Conservation (phyloP, 495 filamentous ascomycete genomes). For the Lophium mytilinum region DNA sequence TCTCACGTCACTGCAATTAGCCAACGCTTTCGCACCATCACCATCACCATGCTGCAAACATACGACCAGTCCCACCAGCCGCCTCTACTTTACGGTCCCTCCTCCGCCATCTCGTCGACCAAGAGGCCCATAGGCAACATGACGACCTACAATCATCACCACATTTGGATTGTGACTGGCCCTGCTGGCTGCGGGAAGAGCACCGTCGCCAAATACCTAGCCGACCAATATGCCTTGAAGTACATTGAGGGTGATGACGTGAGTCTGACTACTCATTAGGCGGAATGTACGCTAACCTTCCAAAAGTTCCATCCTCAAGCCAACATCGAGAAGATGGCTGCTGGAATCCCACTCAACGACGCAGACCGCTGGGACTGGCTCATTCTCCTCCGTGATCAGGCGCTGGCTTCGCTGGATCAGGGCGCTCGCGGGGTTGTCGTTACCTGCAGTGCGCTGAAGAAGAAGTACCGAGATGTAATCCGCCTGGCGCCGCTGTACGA, state of each 20-base stretch:
- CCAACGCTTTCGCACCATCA: background rate
- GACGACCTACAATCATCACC: slow-evolving; percentile 43
- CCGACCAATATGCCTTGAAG: slow-evolving; percentile 59
- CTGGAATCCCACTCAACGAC: slow-evolving; percentile 82
- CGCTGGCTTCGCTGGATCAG: slow-evolving; percentile 47
- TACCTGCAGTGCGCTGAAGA: slow-evolving; percentile 93
- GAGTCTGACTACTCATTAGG: slow-evolving; percentile 32
- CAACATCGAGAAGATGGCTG: slow-evolving; percentile 92
- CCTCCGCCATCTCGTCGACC: slow-evolving; percentile 4
- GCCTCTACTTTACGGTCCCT: slow-evolving; percentile 13
- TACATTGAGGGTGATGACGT: slow-evolving; percentile 97
- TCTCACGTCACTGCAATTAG: background rate
- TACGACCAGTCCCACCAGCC: slow-evolving; percentile 9
- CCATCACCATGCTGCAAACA: slow-evolving; percentile 21
- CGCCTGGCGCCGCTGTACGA: slow-evolving; percentile 66
- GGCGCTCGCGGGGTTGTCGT: slow-evolving; percentile 74
- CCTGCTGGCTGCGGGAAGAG: slow-evolving; percentile 96
- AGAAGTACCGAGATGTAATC: slow-evolving; percentile 96
- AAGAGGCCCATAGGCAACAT: background rate
- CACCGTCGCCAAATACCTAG: slow-evolving; percentile 75
- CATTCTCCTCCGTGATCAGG: slow-evolving; percentile 74
- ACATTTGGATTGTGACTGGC: slow-evolving; percentile 97
- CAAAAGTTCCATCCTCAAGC: slow-evolving; percentile 72
- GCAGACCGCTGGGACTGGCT: slow-evolving; percentile 99
- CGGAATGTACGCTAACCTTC: slow-evolving; percentile 1